These are phyloP conservation scores for Datura wrightii DNA, from an alignment of 257 asterid genomes.

Conservation along the genomic window DNA sequence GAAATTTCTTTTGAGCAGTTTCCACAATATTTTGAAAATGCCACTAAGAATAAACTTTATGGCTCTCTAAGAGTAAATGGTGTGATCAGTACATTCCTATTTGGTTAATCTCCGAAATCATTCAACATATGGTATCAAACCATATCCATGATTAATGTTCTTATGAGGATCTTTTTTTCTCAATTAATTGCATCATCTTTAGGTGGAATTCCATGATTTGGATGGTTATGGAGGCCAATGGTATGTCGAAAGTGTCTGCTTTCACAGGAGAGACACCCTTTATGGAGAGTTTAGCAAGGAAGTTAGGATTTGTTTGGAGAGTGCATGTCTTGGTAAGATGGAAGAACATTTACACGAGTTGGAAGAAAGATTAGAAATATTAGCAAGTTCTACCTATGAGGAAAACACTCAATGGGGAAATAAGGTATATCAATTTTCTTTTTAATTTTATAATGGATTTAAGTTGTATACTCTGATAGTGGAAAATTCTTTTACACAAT, in stretches of 20 bases:
- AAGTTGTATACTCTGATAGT: too few relatives aligned
- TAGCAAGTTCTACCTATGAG: slow-evolving; percentile 76
- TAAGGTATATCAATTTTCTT: slow-evolving; percentile 53
- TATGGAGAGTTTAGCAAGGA: slow-evolving; percentile 58
- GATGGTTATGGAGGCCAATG: slow-evolving; percentile 79
- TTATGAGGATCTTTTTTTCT: not conserved
- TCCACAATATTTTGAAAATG: slow-evolving; percentile 65
- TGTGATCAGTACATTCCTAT: slow-evolving; percentile 39
- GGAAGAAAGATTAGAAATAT: slow-evolving; percentile 59
- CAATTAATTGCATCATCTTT: not conserved
- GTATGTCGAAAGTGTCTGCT: slow-evolving; percentile 79
- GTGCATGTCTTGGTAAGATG: not conserved
- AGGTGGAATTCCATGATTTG: slow-evolving; percentile 73
- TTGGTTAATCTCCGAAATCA: not conserved
- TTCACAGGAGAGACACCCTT: slow-evolving; percentile 72
- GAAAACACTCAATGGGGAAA: slow-evolving; percentile 75
- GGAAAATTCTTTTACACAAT: too few relatives aligned
- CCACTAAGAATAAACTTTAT: slow-evolving; percentile 71
- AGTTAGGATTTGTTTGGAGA: slow-evolving; percentile 46
- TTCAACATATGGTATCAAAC: too few relatives aligned
- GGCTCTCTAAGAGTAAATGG: slow-evolving; percentile 46
- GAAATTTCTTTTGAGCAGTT: slow-evolving; percentile 75
- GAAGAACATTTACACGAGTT: slow-evolving; percentile 47
- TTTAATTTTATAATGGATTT: too few relatives aligned
- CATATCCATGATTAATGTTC: too few relatives aligned